Conservation (phyloP, 179 eudicot genomes). For the Spinacia oleracea region DNA sequence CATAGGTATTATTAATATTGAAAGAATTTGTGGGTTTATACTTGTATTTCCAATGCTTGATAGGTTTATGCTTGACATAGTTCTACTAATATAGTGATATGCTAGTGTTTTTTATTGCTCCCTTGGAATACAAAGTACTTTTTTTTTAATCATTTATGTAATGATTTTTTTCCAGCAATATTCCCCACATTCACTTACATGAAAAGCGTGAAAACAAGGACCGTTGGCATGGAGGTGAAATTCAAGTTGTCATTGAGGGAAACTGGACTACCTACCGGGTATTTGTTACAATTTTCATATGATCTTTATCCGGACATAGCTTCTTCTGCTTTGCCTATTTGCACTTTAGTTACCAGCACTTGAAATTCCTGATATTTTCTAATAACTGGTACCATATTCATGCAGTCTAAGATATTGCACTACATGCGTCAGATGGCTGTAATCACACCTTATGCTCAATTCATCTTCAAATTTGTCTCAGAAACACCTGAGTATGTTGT, state of each 20-base stretch:
- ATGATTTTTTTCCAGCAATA: conserved; percentile 53
- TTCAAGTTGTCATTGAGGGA: conserved; percentile 97
- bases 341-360: conserved; percentile 9
- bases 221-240: conserved; percentile 98
- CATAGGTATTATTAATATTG: conserved; percentile 52
- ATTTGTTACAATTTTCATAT: conserved; percentile 28
- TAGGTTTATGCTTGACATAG: background rate
- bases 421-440: conserved; percentile 99
- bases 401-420: conserved; percentile 96
- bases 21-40: background rate
- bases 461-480: conserved; percentile 81
- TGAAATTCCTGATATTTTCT: conserved; percentile 8
- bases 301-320: conserved; percentile 11
- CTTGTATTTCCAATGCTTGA: background rate
- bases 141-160: background rate
- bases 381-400: conserved; percentile 13
- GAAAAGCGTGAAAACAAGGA: conserved; percentile 78
- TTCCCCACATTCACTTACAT: conserved; percentile 91
- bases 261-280: conserved; percentile 99
- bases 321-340: conserved; percentile 8
- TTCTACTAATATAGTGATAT: background rate
- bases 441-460: conserved; percentile 97
- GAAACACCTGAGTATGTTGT: conserved; percentile 78
- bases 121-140: background rate
- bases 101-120: background rate